These are phyloP conservation scores for Leccinum boreale DNA, from an alignment of 768 basidiomycete genomes.

Conservation along the genomic window DNA sequence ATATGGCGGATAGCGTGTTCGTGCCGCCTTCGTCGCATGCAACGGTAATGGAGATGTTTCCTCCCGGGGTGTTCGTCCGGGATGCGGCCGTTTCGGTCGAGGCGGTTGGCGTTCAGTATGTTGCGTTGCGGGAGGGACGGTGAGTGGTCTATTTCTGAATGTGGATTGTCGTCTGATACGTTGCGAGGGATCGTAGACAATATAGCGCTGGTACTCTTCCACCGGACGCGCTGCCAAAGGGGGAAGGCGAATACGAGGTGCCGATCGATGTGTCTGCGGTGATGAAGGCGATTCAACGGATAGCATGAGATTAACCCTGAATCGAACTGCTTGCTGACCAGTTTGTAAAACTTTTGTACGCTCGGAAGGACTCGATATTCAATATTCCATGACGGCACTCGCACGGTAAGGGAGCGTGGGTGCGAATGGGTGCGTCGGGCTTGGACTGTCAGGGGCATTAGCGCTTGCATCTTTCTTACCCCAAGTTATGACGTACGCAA, in stretches of 20 bases:
- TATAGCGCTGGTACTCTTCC: constrained; percentile 36
- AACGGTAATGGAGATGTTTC: constrained; percentile 77
- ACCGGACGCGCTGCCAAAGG: constrained; percentile 23
- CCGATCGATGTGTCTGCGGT: constrained; percentile 41
- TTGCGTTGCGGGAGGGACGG: constrained; percentile 53
- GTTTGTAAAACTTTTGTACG: not conserved
- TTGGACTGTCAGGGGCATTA: not conserved
- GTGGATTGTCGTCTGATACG: not conserved
- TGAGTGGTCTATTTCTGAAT: constrained; percentile 14
- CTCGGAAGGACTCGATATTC: not conserved
- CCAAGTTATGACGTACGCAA: not conserved
- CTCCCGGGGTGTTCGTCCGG: constrained; percentile 57
- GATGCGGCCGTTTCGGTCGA: constrained; percentile 59
- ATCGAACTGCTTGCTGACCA: not conserved
- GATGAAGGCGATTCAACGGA: constrained; percentile 34
- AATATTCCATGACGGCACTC: not conserved
- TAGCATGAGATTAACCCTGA: not conserved
- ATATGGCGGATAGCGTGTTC: constrained; percentile 67
- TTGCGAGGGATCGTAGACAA: constrained; percentile 30
- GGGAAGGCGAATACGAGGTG: constrained; percentile 25
- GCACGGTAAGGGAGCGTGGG: not conserved
- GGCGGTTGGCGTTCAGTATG: constrained; percentile 52
- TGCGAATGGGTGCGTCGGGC: not conserved
- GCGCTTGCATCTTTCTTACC: not conserved
- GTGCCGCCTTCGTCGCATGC: constrained; percentile 59